Evolutionary conservation across 2,329 filamentous ascomycete genomes (phyloP), one percentile per base, ranked within the genome.

Genomic region (Penicillium sp.): DNA sequence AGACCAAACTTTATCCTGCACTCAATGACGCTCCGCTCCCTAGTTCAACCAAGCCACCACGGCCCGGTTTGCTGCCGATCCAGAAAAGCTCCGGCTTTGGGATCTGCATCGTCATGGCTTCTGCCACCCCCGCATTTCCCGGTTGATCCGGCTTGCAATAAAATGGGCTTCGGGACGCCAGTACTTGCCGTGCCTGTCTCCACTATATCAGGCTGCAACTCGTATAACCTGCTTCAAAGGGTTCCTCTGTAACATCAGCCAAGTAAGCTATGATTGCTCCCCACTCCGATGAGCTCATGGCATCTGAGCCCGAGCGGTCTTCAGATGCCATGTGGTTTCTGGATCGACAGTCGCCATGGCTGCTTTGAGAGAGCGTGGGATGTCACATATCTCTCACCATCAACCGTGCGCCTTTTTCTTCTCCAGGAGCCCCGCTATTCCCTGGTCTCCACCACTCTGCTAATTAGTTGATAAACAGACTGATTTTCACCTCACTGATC

Each of bases 21-120:
- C 31, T 47, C 43, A 27, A 52, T 51, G 49, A 52, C 48, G 10
- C 14, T 9, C 18, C 18, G 15, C 17, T 32, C 37, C 40, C 34
- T 32, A 37, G 4, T 30, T 18, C 18, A n/a, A n/a, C 11, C 26
- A 12, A 36, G 22, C 36, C 27, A 35, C 11, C 26, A 12, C 11
- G 13, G 28, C 28, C 23, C 35, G 27, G 29, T 16, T 36, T 9
- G n/a, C 14, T 10, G 16, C 11, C 30, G 11, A 6, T 11, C 30
- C 14, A 32, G n/a, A 11, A 32, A 32, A n/a, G 9, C 13, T 20
- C 26, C 29, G 22, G 10, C 15, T n/a, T 20, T n/a, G 29, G 29
- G 11, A 29, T 6, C 10, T 22, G 27, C 17, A 17, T n/a, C 15
- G 15, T 36, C 14, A 23, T 29, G 12, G 15, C 15, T 31, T 27